Percentiles rank a stretch among this genome's conserved stretches.
Conservation (phyloP, 306 rosid species). For the Cicer bijugum region DNA sequence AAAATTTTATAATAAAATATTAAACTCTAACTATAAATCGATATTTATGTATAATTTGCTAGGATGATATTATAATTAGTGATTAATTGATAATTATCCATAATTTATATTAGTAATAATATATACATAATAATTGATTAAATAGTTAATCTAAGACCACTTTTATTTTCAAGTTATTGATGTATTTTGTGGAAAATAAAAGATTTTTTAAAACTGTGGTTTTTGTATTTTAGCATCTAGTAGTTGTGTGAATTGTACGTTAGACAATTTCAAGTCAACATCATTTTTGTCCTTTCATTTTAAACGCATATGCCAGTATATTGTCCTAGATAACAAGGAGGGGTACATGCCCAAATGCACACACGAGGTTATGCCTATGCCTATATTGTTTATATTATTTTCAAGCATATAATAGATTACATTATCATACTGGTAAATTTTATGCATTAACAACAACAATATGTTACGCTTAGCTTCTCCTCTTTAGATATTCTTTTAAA, state of each 20-base stretch:
- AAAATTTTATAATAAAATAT: too few species aligned
- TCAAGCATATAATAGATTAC: background rate
- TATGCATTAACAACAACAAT: background rate
- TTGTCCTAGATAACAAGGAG: constrained; percentile 46
- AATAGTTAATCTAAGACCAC: too few species aligned
- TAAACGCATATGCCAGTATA: constrained; percentile 43
- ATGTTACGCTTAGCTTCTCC: background rate
- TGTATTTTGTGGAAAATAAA: too few species aligned
- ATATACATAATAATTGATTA: too few species aligned
- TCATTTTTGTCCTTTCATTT: constrained; percentile 37
- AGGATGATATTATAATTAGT: too few species aligned
- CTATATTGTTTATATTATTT: constrained; percentile 24
- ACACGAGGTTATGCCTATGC: constrained; percentile 1
- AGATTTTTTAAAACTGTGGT: too few species aligned
- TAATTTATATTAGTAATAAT: too few species aligned
- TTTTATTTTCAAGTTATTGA: too few species aligned
- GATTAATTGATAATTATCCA: too few species aligned
- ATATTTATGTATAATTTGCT: too few species aligned
- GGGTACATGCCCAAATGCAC: constrained; percentile 46
- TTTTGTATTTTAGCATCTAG: too few species aligned
- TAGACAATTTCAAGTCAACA: constrained; percentile 41
- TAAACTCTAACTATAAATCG: too few species aligned
- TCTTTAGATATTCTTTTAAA: background rate
- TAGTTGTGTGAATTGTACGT: constrained; percentile 38
- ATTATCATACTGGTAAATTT: background rate